These are phyloP conservation scores for Fragaria iinumae DNA, from an alignment of 306 rosid genomes.

Conservation along the genomic window DNA sequence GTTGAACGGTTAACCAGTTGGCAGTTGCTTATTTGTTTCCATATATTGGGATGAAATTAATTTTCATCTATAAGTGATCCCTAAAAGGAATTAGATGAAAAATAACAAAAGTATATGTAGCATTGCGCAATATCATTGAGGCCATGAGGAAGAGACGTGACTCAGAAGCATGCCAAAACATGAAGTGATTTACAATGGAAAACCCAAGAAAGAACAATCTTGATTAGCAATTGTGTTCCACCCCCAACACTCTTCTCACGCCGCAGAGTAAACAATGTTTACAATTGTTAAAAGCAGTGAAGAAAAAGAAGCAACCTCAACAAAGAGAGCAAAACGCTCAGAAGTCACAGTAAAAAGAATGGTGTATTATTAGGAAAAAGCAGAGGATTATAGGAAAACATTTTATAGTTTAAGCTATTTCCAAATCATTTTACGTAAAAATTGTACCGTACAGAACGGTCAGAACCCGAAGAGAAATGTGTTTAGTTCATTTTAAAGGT, in stretches of 20 bases:
- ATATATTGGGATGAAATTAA: too few relatives aligned
- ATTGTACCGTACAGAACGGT: too few relatives aligned
- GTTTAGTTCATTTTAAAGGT: too few relatives aligned
- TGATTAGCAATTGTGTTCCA: not conserved
- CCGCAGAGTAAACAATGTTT: not conserved
- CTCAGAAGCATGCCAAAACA: not conserved
- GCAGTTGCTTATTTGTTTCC: not conserved
- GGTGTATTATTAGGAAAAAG: not conserved
- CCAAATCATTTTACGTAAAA: too few relatives aligned
- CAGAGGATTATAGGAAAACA: not conserved
- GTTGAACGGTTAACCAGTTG: not conserved
- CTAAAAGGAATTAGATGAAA: not conserved
- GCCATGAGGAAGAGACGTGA: conserved; percentile 1
- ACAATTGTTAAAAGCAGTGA: not conserved
- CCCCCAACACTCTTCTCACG: not conserved
- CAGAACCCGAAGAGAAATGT: too few relatives aligned
- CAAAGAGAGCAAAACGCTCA: conserved; percentile 8
- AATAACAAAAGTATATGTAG: not conserved
- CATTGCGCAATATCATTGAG: not conserved
- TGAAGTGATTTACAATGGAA: not conserved
- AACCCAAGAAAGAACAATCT: conserved; percentile 30
- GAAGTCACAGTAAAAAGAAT: not conserved
- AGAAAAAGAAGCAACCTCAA: not conserved
- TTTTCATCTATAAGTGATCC: not conserved
- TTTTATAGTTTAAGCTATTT: not conserved